Conservation (phyloP, 129 eudicot genomes). For the Smallanthus sonchifolius region DNA sequence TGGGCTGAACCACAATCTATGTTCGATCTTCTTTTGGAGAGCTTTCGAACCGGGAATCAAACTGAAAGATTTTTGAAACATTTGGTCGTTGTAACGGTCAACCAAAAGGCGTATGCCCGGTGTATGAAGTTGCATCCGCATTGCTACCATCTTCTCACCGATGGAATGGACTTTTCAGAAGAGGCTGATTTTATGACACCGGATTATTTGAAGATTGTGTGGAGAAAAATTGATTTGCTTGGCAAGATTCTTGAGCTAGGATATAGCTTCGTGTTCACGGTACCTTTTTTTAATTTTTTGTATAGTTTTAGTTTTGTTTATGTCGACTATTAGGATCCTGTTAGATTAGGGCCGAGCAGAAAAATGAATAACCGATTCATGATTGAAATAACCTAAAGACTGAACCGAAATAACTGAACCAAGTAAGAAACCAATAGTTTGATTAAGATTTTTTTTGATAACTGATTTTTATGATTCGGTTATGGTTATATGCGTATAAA, state of each 20-base stretch:
- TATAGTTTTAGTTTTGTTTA: background rate
- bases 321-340: too few relatives aligned
- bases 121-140: conserved; percentile 35
- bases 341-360: too few relatives aligned
- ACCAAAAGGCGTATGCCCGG: conserved; percentile 40
- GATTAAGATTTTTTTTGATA: too few relatives aligned
- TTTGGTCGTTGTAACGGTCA: conserved; percentile 41
- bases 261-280: conserved; percentile 56
- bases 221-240: conserved; percentile 44
- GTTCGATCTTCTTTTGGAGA: conserved; percentile 47
- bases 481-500: too few relatives aligned
- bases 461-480: too few relatives aligned
- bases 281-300: background rate
- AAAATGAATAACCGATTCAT: too few relatives aligned
- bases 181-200: conserved; percentile 41
- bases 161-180: conserved; percentile 25
- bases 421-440: too few relatives aligned
- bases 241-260: conserved; percentile 39
- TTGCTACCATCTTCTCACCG: conserved; percentile 35
- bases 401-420: too few relatives aligned
- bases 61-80: conserved; percentile 36
- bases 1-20: conserved; percentile 52
- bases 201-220: conserved; percentile 46
- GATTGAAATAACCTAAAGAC: too few relatives aligned
- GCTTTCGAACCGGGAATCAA: conserved; percentile 40